A percentile compares a stretch with the other conserved stretches of the same genome.
These are phyloP conservation scores for Ophiostoma ips DNA, from an alignment of 2,329 filamentous ascomycete species.

Conservation along the genomic window DNA sequence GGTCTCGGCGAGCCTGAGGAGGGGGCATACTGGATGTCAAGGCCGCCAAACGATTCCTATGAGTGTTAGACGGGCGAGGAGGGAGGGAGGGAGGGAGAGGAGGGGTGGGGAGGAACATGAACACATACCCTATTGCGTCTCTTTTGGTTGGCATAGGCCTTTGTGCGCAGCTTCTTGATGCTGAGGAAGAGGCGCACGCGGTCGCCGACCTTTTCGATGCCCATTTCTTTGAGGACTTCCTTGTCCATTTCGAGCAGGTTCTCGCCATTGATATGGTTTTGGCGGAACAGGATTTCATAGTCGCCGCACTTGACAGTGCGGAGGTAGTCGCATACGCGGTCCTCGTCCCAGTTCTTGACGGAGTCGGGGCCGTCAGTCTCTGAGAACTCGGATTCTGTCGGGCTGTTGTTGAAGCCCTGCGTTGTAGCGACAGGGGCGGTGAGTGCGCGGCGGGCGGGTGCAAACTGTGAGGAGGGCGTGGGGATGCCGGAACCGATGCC, in stretches of 20 bases:
- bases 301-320: conserved; percentile 83
- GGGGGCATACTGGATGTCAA: conserved; percentile 52
- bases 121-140: conserved; percentile 63
- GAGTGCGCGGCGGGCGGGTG: conserved; percentile 38
- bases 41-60: conserved; percentile 70
- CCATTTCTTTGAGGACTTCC: conserved; percentile 91
- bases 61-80: conserved; percentile 5
- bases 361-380: conserved; percentile 65
- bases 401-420: conserved; percentile 58
- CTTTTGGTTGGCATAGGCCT: conserved; percentile 61
- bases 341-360: conserved; percentile 80
- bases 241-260: conserved; percentile 96
- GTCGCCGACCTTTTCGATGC: conserved; percentile 94
- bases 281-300: conserved; percentile 72
- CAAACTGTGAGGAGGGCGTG: conserved; percentile 29
- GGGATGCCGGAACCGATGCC: conserved; percentile 26
- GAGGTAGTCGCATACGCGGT: conserved; percentile 81
- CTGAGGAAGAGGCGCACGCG: conserved; percentile 79
- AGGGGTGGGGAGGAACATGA: not conserved
- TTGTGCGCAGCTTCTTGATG: conserved; percentile 70
- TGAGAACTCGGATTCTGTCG: conserved; percentile 86
- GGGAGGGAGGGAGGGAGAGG: not conserved
- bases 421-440: conserved; percentile 30
- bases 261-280: conserved; percentile 95
- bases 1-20: conserved; percentile 53